Percentiles rank a stretch among this genome's conserved stretches.
These are phyloP conservation scores for Backusella liffmaniae DNA, from an alignment of 192 early-diverging fungal genomes.

Conservation along the genomic window DNA sequence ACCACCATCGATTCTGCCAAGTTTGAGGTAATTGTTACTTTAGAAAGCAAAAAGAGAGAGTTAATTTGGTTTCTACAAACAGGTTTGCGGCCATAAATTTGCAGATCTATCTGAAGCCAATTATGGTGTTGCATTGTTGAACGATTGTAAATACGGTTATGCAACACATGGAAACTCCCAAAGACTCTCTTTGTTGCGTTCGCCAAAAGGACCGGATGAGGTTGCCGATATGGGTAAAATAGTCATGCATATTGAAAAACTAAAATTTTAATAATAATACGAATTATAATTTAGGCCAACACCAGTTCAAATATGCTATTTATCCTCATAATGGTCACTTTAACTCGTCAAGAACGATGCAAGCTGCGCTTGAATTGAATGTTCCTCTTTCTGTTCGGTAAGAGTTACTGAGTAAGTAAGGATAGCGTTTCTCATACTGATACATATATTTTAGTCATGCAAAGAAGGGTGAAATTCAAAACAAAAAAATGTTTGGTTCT, in stretches of 20 bases:
- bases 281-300: constrained; percentile 58
- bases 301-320: constrained; percentile 88
- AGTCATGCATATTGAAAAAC: not conserved
- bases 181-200: constrained; percentile 79
- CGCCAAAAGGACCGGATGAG: constrained; percentile 82
- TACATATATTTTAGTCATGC: constrained; percentile 1
- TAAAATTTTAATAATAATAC: not conserved
- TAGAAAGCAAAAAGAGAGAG: constrained; percentile 45
- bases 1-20: constrained; percentile 87
- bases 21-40: constrained; percentile 89
- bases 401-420: not conserved
- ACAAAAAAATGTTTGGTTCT: not conserved
- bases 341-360: constrained; percentile 79
- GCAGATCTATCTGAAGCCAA: constrained; percentile 94
- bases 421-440: not conserved
- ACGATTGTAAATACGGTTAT: constrained; percentile 98
- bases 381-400: constrained; percentile 65
- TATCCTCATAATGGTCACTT: constrained; percentile 87
- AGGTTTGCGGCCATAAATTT: constrained; percentile 98
- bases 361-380: constrained; percentile 90
- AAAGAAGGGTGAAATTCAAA: constrained; percentile 3
- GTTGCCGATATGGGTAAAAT: constrained; percentile 61
- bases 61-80: not conserved
- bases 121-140: constrained; percentile 92
- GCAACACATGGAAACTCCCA: constrained; percentile 82